phyloP scores from a whole-genome alignment of 164 flowering plant genomes.

The Hamamelis virginiana region DNA sequence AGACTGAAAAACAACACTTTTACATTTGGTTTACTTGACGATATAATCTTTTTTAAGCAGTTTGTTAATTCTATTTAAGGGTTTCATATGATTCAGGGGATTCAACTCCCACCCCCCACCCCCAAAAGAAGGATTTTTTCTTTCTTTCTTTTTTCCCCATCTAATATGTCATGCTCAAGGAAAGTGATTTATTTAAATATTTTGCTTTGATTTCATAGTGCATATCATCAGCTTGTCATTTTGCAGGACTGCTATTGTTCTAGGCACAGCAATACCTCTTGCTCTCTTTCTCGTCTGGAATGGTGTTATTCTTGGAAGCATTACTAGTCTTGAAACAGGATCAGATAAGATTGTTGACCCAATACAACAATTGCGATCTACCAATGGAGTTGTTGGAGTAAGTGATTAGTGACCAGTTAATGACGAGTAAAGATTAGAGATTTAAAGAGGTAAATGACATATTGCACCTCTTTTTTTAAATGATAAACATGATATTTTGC shows the following conservation, averaged over 20 bases:
- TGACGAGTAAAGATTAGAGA: neutral
- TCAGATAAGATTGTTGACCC: slow-evolving; percentile 60
- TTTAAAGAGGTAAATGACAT: neutral
- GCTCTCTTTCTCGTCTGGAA: slow-evolving; percentile 85
- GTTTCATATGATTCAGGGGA: too few relatives aligned
- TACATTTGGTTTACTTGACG: too few relatives aligned
- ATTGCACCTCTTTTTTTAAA: neutral
- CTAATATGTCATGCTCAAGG: neutral
- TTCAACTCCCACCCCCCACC: too few relatives aligned
- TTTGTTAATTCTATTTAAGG: too few relatives aligned
- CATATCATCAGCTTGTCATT: slow-evolving; percentile 1
- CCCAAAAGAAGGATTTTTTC: too few relatives aligned
- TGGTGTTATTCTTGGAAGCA: slow-evolving; percentile 82
- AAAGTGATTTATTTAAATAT: neutral
- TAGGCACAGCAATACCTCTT: slow-evolving; percentile 91
- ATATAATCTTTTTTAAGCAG: too few relatives aligned
- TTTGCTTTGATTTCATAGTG: neutral
- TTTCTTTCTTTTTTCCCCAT: neutral
- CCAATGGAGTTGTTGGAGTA: slow-evolving; percentile 78
- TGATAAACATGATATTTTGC: slow-evolving; percentile 22
- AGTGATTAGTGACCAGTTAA: slow-evolving; percentile 17
- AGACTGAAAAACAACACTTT: too few relatives aligned
- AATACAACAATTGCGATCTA: slow-evolving; percentile 61
- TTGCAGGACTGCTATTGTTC: slow-evolving; percentile 80
- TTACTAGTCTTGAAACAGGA: slow-evolving; percentile 40